Evolutionary conservation across 73 alveolate species (phyloP).

Genomic region (Blepharisma japonicum): DNA sequence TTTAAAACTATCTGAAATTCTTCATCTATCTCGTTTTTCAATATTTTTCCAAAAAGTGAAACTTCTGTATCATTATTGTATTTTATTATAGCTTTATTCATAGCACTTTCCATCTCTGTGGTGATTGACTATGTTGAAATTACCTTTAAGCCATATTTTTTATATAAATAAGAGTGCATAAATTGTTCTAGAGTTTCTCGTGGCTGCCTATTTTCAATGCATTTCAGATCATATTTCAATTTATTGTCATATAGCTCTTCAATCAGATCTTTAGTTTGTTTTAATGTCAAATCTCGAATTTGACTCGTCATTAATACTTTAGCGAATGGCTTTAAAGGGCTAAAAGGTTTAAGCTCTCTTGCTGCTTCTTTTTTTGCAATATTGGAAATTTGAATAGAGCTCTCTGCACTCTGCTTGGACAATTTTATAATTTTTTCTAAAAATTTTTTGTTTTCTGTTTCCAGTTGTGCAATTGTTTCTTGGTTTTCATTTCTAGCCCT

Average conservation of each 20-base stretch:
- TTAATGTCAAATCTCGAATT: constrained; percentile 58
- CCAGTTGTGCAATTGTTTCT: neutral
- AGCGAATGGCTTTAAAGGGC: neutral
- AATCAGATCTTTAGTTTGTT: constrained; percentile 78
- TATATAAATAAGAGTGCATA: constrained; percentile 90
- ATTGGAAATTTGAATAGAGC: neutral
- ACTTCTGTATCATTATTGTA: constrained; percentile 89
- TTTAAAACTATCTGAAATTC: constrained; percentile 81
- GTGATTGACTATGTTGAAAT: constrained; percentile 51
- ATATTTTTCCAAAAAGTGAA: constrained; percentile 89
- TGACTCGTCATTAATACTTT: constrained; percentile 38
- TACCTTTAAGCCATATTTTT: constrained; percentile 90
- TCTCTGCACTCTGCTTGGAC: constrained; percentile 14
- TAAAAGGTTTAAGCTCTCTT: neutral
- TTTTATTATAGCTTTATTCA: constrained; percentile 82
- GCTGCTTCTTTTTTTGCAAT: neutral
- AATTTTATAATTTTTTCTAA: constrained; percentile 3
- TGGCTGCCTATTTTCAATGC: constrained; percentile 82
- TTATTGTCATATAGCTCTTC: constrained; percentile 82
- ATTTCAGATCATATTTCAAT: constrained; percentile 82
- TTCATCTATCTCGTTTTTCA: constrained; percentile 96
- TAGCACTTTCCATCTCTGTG: constrained; percentile 93
- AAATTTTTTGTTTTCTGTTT: constrained; percentile 8
- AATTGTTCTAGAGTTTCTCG: constrained; percentile 94
- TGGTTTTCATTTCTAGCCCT: constrained; percentile 18